A percentile compares a stretch with the other conserved stretches of the same genome.
These are phyloP conservation scores for Pseudogymnoascus sp. DNA, from an alignment of 2,329 filamentous ascomycete genomes.

Conservation along the genomic window DNA sequence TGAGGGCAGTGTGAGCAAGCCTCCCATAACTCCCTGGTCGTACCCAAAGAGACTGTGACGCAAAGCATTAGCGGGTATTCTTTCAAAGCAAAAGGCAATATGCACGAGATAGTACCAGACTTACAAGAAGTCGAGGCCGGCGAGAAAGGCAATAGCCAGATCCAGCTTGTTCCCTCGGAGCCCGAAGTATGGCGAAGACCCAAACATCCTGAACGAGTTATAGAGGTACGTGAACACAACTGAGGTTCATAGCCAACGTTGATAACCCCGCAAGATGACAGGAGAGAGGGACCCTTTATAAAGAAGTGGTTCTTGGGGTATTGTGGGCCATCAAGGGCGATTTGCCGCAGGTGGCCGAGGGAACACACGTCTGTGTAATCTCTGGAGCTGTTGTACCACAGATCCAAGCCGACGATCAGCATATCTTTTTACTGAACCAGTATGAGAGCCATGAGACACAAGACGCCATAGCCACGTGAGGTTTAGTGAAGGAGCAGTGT, in stretches of 20 bases:
- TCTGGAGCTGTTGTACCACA: not conserved
- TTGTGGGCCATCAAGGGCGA: not conserved
- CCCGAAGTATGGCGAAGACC: slow-evolving; percentile 45
- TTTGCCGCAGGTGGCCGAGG: not conserved
- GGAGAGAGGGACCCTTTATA: not conserved
- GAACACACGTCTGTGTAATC: not conserved
- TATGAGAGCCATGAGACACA: not conserved
- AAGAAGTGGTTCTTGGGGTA: not conserved
- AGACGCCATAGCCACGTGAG: not conserved
- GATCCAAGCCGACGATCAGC: not conserved
- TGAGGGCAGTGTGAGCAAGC: slow-evolving; percentile 56
- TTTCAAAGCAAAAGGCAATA: slow-evolving; percentile 42
- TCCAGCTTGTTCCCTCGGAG: slow-evolving; percentile 57
- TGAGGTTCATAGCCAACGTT: not conserved
- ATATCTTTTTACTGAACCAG: not conserved
- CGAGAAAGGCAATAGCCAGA: slow-evolving; percentile 60
- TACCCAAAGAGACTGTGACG: slow-evolving; percentile 38
- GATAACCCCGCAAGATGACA: not conserved
- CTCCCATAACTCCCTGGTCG: slow-evolving; percentile 68
- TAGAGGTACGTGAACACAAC: not conserved
- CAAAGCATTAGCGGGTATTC: not conserved
- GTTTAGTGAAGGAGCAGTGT: not conserved
- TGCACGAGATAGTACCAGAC: slow-evolving; percentile 24
- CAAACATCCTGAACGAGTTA: slow-evolving; percentile 15
- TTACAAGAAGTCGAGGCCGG: slow-evolving; percentile 61